Percentiles rank a stretch among this genome's conserved stretches.
Conservation (phyloP, 306 rosid species). For the Vachellia collinsii region DNA sequence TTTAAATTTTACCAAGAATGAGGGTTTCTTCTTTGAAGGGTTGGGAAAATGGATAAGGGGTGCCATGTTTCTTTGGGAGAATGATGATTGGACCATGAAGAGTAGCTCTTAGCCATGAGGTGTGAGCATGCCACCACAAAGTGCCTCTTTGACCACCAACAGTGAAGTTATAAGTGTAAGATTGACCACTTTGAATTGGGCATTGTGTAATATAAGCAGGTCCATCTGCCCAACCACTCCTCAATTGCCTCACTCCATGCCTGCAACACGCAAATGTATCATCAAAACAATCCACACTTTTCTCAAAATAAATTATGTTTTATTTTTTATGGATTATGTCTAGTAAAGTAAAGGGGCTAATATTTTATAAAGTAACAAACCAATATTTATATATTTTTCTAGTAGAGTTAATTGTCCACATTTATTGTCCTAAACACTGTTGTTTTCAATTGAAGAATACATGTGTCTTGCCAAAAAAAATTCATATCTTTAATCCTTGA, state of each 20-base stretch:
- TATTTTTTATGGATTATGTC: too few relatives aligned
- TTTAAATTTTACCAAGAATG: slow-evolving; percentile 38
- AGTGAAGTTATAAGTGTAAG: slow-evolving; percentile 54
- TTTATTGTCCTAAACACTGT: too few relatives aligned
- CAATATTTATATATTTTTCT: too few relatives aligned
- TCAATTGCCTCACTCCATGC: slow-evolving; percentile 54
- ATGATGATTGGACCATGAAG: slow-evolving; percentile 53
- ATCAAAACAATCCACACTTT: background rate
- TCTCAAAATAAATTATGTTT: background rate
- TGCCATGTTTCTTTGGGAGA: slow-evolving; percentile 45
- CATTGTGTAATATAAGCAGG: slow-evolving; percentile 61
- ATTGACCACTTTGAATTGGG: slow-evolving; percentile 55
- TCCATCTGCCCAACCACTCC: slow-evolving; percentile 65
- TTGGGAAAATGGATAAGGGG: slow-evolving; percentile 55
- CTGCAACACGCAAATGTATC: slow-evolving; percentile 7
- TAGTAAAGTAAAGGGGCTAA: too few relatives aligned
- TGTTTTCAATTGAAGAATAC: too few relatives aligned
- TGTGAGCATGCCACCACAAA: slow-evolving; percentile 59
- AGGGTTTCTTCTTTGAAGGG: slow-evolving; percentile 54
- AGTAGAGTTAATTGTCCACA: too few relatives aligned
- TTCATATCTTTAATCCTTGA: too few relatives aligned
- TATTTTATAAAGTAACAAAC: too few relatives aligned
- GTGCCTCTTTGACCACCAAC: slow-evolving; percentile 59
- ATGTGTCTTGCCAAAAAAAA: too few relatives aligned
- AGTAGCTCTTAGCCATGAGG: slow-evolving; percentile 59